Evolutionary conservation across 768 basidiomycete species (phyloP).

Genomic region (Leccinum barrowsii): DNA sequence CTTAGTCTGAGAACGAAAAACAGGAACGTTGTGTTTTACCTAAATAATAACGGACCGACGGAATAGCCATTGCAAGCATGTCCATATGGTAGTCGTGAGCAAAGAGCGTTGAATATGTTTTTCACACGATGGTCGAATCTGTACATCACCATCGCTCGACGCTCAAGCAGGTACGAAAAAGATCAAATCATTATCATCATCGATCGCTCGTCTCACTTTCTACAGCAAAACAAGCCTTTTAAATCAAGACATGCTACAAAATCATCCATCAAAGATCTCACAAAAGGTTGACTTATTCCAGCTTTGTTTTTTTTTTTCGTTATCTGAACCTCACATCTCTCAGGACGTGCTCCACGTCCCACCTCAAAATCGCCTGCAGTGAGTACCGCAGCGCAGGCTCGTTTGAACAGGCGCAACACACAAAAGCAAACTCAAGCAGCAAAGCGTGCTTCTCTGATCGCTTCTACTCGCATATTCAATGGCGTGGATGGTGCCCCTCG

Average conservation of each 20-base stretch:
- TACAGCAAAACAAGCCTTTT: conserved; percentile 84
- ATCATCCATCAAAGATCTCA: conserved; percentile 73
- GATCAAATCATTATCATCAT: background rate
- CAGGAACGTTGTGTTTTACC: too few species aligned
- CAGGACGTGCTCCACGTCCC: conserved; percentile 57
- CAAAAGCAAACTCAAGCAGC: conserved; percentile 78
- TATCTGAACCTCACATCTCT: background rate
- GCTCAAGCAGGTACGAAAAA: conserved; percentile 68
- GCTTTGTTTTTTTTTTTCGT: background rate
- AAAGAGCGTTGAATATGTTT: too few species aligned
- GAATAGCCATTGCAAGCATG: too few species aligned
- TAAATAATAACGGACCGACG: too few species aligned
- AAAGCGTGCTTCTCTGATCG: conserved; percentile 66
- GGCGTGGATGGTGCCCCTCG: conserved; percentile 78
- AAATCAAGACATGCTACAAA: conserved; percentile 92
- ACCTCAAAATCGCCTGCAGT: conserved; percentile 50
- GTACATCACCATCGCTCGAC: conserved; percentile 71
- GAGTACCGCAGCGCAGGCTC: conserved; percentile 61
- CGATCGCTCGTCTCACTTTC: background rate
- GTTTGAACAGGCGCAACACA: conserved; percentile 76
- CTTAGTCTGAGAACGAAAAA: too few species aligned
- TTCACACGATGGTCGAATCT: conserved; percentile 21
- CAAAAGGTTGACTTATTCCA: conserved; percentile 58
- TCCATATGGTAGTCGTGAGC: too few species aligned
- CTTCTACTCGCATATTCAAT: conserved; percentile 73